Percentiles rank a stretch among this genome's conserved stretches.
Evolutionary conservation across 1,139 yeast species (phyloP).

Genomic region (Taphrina betulina): DNA sequence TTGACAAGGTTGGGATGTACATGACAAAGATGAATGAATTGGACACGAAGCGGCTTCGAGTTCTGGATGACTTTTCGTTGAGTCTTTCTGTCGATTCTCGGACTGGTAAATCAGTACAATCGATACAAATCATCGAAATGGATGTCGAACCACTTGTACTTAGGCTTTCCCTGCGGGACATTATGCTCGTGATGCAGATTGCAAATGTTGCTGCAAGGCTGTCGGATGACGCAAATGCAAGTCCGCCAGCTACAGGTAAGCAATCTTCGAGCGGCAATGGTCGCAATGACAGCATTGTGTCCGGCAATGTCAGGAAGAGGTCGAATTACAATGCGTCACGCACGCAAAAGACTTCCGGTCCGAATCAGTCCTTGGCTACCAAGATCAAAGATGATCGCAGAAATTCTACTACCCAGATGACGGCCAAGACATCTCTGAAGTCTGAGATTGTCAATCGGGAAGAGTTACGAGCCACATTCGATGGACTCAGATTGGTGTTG

Average conservation of each 20-base stretch:
- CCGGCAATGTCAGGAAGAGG: conserved; percentile 1
- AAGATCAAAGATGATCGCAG: conserved; percentile 14
- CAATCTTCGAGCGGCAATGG: neutral
- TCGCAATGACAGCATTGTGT: neutral
- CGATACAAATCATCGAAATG: conserved; percentile 63
- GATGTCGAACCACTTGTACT: conserved; percentile 77
- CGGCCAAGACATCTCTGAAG: neutral
- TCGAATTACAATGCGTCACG: conserved; percentile 13
- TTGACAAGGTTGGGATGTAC: conserved; percentile 83
- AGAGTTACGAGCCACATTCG: conserved; percentile 64
- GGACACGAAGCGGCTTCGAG: conserved; percentile 61
- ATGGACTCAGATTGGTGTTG: conserved; percentile 79
- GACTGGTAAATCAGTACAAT: conserved; percentile 58
- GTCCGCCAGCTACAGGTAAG: neutral
- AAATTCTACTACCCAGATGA: neutral
- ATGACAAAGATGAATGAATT: conserved; percentile 70
- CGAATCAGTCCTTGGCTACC: conserved; percentile 22
- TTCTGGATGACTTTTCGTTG: conserved; percentile 85
- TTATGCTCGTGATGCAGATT: conserved; percentile 71
- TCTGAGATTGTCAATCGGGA: conserved; percentile 50
- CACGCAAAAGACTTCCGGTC: neutral
- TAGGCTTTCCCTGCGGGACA: conserved; percentile 83
- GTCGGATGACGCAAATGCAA: conserved; percentile 27
- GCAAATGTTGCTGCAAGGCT: conserved; percentile 69
- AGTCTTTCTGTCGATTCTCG: conserved; percentile 72